These are phyloP conservation scores for Oldenlandia corymbosa DNA, from an alignment of 257 asterid species.

Conservation along the genomic window DNA sequence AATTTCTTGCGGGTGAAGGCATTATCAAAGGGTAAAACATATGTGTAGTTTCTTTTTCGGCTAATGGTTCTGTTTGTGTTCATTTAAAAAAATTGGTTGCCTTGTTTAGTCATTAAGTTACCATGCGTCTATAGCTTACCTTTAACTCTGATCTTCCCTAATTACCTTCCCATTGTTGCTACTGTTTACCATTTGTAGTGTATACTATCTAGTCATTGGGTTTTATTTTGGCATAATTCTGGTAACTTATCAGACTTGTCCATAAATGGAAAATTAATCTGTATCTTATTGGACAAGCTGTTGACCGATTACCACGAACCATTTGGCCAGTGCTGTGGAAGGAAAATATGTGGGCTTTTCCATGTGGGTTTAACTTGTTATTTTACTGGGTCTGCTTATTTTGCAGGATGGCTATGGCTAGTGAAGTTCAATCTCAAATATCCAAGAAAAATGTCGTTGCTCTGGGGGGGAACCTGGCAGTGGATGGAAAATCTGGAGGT, in stretches of 20 bases:
- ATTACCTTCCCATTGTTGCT: not conserved
- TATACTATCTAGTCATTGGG: not conserved
- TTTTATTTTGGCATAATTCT: not conserved
- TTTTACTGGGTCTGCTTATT: conserved; percentile 21
- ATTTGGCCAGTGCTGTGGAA: not conserved
- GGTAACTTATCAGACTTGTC: not conserved
- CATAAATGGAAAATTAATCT: not conserved
- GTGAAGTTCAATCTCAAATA: conserved; percentile 74
- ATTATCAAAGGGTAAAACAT: conserved; percentile 73
- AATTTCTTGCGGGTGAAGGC: conserved; percentile 75
- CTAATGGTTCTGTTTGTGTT: not conserved
- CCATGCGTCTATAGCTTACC: not conserved
- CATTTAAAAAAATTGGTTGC: not conserved
- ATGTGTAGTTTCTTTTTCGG: conserved; percentile 10
- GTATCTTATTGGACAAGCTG: not conserved
- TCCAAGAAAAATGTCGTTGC: conserved; percentile 60
- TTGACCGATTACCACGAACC: not conserved
- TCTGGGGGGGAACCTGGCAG: conserved; percentile 82
- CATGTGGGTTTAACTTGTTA: conserved; percentile 3
- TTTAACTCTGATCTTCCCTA: not conserved
- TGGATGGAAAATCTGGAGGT: conserved; percentile 58
- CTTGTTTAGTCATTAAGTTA: not conserved
- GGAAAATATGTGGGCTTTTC: not conserved
- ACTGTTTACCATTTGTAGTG: not conserved
- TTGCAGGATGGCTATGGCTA: conserved; percentile 92